phyloP scores from a whole-genome alignment of 2,329 filamentous ascomycete species.

The Colletotrichum nymphaeae region DNA sequence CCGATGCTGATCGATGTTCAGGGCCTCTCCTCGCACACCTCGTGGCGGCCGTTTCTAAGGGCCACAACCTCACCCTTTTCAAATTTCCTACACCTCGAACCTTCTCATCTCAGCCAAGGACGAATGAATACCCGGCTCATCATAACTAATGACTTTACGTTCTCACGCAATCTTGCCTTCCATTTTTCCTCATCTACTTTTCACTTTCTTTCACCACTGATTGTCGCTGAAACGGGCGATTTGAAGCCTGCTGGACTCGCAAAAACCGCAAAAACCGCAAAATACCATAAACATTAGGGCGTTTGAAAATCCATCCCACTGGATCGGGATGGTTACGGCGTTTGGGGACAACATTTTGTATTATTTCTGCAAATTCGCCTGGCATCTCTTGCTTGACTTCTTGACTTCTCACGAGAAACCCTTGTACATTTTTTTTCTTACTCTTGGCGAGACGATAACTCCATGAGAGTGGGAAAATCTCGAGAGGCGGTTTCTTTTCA shows the following conservation, averaged over 20 bases:
- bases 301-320: background rate
- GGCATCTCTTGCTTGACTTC: conserved; percentile 7
- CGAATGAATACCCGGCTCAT: conserved; percentile 23
- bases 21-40: conserved; percentile 49
- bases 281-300: conserved; percentile 30
- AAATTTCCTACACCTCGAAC: background rate
- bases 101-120: conserved; percentile 5
- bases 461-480: background rate
- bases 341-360: conserved; percentile 20
- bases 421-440: conserved; percentile 46
- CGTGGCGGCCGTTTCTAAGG: conserved; percentile 53
- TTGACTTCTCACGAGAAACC: conserved; percentile 34
- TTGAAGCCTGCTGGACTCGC: background rate
- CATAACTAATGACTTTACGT: conserved; percentile 40
- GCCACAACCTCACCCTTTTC: background rate
- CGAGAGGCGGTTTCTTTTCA: background rate
- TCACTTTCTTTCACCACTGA: background rate
- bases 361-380: conserved; percentile 10
- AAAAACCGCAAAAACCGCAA: conserved; percentile 23
- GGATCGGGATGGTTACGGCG: conserved; percentile 7
- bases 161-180: conserved; percentile 16
- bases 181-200: background rate
- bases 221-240: background rate
- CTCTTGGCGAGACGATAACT: conserved; percentile 35
- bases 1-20: conserved; percentile 34